Conservation (phyloP, 805 yeast genomes). For the Candida cerambycidarum region DNA sequence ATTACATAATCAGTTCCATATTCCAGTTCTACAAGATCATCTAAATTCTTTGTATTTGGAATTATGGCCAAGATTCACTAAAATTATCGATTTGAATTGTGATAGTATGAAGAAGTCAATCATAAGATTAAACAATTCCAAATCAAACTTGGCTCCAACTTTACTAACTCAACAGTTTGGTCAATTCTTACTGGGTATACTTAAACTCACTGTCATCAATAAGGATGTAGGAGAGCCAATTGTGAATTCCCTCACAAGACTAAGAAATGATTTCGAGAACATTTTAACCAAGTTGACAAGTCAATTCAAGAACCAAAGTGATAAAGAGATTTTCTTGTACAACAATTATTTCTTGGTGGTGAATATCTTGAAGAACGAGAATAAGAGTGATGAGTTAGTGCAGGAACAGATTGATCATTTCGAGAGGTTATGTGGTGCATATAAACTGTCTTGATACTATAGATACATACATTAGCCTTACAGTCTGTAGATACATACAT, state of each 20-base stretch:
- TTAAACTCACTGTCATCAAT: conserved; percentile 45
- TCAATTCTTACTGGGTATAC: conserved; percentile 64
- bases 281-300: conserved; percentile 68
- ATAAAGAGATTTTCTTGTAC: conserved; percentile 69
- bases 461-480: background rate
- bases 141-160: conserved; percentile 41
- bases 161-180: conserved; percentile 79
- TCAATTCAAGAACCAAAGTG: conserved; percentile 38
- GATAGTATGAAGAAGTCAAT: conserved; percentile 55
- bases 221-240: conserved; percentile 62
- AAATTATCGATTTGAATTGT: conserved; percentile 73
- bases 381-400: conserved; percentile 24
- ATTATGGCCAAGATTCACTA: conserved; percentile 87
- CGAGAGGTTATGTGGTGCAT: conserved; percentile 40
- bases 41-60: conserved; percentile 61
- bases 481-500: background rate
- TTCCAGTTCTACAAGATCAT: conserved; percentile 72
- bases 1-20: conserved; percentile 61
- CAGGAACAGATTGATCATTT: conserved; percentile 41
- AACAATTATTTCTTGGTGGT: conserved; percentile 66
- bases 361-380: conserved; percentile 51
- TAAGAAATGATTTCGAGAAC: conserved; percentile 79
- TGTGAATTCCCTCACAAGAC: conserved; percentile 61
- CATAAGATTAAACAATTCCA: conserved; percentile 15
- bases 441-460: conserved; percentile 18